These are phyloP conservation scores for Ophiocordyceps polyrhachis-furcata DNA, from an alignment of 2,329 filamentous ascomycete species.

Conservation along the genomic window DNA sequence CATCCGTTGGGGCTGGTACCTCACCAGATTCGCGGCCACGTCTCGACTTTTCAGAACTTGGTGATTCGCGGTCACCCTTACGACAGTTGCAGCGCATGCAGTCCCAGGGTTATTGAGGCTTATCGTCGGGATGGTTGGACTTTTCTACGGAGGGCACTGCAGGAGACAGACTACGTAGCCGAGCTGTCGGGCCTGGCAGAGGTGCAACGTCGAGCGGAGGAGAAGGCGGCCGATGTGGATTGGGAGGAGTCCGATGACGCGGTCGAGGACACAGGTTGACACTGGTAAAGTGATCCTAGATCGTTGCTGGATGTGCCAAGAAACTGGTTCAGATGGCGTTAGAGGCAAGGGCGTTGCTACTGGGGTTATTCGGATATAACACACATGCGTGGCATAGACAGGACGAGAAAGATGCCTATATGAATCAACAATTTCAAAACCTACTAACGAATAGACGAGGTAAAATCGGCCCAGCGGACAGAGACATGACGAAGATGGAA, in stretches of 20 bases:
- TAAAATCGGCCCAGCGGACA: too few relatives aligned
- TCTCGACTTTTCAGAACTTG: constrained; percentile 56
- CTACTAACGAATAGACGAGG: too few relatives aligned
- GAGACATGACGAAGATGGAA: too few relatives aligned
- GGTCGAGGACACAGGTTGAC: background rate
- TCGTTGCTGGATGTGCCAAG: too few relatives aligned
- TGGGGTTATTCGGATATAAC: too few relatives aligned
- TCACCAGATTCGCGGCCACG: constrained; percentile 63
- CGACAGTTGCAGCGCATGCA: constrained; percentile 67
- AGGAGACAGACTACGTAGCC: constrained; percentile 60
- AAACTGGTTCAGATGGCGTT: background rate
- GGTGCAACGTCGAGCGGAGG: constrained; percentile 42
- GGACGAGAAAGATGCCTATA: too few relatives aligned
- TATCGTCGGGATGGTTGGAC: constrained; percentile 54
- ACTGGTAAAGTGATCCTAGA: background rate
- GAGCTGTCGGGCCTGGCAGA: constrained; percentile 59
- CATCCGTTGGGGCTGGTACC: constrained; percentile 53
- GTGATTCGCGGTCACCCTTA: constrained; percentile 58
- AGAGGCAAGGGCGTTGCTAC: too few relatives aligned
- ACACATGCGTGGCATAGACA: too few relatives aligned
- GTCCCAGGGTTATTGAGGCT: constrained; percentile 45
- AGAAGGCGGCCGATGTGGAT: constrained; percentile 33
- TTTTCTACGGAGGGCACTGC: constrained; percentile 57
- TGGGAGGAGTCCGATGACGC: constrained; percentile 34
- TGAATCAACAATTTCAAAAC: too few relatives aligned